Percentiles rank a stretch among this genome's conserved stretches.
These are phyloP conservation scores for Auricularia sp. DNA, from an alignment of 768 basidiomycete species.

Conservation along the genomic window DNA sequence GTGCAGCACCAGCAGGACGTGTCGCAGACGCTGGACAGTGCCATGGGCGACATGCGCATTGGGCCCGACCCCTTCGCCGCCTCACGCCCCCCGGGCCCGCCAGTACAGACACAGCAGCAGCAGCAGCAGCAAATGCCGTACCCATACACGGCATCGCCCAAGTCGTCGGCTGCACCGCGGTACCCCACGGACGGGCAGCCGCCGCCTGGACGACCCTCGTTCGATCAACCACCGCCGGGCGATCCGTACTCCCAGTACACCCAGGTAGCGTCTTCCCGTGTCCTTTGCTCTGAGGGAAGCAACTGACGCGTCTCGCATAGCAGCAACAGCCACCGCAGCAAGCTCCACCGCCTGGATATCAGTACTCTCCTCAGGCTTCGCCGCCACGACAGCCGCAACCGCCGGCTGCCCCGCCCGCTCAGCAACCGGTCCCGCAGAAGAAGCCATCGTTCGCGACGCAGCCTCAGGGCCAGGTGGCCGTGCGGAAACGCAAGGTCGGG, in stretches of 20 bases:
- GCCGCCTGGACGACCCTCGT: background rate
- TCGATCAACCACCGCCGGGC: background rate
- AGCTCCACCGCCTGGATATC: slow-evolving; percentile 11
- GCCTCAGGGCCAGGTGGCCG: slow-evolving; percentile 10
- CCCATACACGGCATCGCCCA: background rate
- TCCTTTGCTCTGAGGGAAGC: background rate
- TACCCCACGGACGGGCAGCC: background rate
- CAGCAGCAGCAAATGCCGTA: background rate
- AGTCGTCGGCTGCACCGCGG: background rate
- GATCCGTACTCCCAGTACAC: background rate
- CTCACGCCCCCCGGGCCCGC: background rate
- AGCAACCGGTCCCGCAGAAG: slow-evolving; percentile 29
- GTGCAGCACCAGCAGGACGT: slow-evolving; percentile 27
- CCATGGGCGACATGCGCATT: background rate
- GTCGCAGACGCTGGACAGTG: slow-evolving; percentile 12
- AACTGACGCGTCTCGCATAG: background rate
- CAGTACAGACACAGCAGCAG: background rate
- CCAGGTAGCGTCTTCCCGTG: background rate
- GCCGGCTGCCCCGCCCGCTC: slow-evolving; percentile 23
- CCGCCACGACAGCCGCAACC: slow-evolving; percentile 12
- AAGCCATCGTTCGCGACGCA: slow-evolving; percentile 15
- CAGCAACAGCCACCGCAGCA: slow-evolving; percentile 13
- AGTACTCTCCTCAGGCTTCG: slow-evolving; percentile 19
- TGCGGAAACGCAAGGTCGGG: slow-evolving; percentile 76
- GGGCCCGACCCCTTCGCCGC: background rate